Conservation (phyloP, 805 yeast genomes). For the Ogataea pilisensis region DNA sequence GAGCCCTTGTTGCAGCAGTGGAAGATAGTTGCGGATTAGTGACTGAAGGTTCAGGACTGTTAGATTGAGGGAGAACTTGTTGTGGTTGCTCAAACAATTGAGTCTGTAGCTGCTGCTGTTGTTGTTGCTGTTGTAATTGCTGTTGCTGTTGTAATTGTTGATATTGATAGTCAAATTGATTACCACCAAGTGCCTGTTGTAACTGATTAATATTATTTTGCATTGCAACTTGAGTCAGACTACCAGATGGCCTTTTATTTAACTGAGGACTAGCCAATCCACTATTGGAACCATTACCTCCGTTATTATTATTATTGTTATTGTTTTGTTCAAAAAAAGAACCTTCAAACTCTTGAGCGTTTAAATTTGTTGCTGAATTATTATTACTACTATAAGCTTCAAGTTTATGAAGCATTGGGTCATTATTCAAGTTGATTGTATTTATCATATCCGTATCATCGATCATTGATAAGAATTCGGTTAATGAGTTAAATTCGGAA, state of each 20-base stretch:
- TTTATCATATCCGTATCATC: constrained; percentile 76
- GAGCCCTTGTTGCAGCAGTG: constrained; percentile 9
- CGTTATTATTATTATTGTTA: not conserved
- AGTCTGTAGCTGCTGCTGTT: constrained; percentile 9
- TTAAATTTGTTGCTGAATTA: constrained; percentile 18
- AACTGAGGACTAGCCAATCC: constrained; percentile 6
- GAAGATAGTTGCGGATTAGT: constrained; percentile 4
- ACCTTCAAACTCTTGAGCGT: constrained; percentile 12
- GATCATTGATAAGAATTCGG: constrained; percentile 84
- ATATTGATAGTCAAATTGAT: constrained; percentile 3
- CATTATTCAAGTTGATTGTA: constrained; percentile 32
- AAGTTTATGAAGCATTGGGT: constrained; percentile 33
- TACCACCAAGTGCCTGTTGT: constrained; percentile 5
- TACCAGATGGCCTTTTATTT: constrained; percentile 10
- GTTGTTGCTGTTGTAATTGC: constrained; percentile 1
- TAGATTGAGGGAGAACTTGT: constrained; percentile 1
- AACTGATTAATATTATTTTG: constrained; percentile 13
- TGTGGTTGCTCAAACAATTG: constrained; percentile 1
- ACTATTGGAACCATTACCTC: not conserved
- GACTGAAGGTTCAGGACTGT: not conserved
- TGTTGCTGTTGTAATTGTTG: not conserved
- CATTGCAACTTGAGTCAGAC: constrained; percentile 16
- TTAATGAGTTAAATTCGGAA: constrained; percentile 83
- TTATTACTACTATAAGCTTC: constrained; percentile 25
- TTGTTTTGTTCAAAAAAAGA: constrained; percentile 7